These are phyloP conservation scores for Tricholoma flavovirens DNA, from an alignment of 768 basidiomycete genomes.

Conservation along the genomic window DNA sequence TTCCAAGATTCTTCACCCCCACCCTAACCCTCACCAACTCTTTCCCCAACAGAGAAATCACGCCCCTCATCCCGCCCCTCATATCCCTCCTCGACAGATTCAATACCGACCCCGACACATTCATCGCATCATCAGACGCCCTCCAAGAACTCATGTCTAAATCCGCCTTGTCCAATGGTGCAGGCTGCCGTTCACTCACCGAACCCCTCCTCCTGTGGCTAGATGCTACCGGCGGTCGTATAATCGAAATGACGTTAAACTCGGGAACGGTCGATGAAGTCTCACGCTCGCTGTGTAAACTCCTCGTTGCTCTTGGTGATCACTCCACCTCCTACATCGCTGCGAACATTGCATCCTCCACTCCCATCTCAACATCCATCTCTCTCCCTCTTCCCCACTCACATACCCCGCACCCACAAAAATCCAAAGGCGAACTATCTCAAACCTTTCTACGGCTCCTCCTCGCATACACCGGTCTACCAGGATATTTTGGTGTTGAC, in stretches of 20 bases:
- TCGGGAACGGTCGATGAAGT: constrained; percentile 46
- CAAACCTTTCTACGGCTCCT: constrained; percentile 71
- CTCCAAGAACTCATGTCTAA: constrained; percentile 74
- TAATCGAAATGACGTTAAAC: constrained; percentile 31
- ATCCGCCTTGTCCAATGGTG: constrained; percentile 66
- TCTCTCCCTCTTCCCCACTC: constrained; percentile 10
- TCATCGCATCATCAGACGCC: constrained; percentile 62
- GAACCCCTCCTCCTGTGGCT: constrained; percentile 86
- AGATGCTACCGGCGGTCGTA: constrained; percentile 44
- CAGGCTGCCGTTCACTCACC: constrained; percentile 65
- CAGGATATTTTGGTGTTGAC: constrained; percentile 74
- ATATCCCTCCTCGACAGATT: constrained; percentile 58
- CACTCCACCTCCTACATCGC: constrained; percentile 81
- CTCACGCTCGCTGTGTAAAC: constrained; percentile 71
- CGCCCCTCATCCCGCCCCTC: constrained; percentile 57
- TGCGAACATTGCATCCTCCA: constrained; percentile 50
- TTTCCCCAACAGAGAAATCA: constrained; percentile 49
- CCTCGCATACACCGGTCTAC: constrained; percentile 64
- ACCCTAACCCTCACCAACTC: neutral
- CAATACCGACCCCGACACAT: constrained; percentile 44
- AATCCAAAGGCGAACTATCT: constrained; percentile 44
- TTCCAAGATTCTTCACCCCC: constrained; percentile 7
- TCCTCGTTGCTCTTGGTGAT: constrained; percentile 77
- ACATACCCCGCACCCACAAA: constrained; percentile 6
- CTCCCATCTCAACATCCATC: constrained; percentile 24